Evolutionary conservation across 768 basidiomycete genomes (phyloP).

Genomic region (Floccularia luteovirens): DNA sequence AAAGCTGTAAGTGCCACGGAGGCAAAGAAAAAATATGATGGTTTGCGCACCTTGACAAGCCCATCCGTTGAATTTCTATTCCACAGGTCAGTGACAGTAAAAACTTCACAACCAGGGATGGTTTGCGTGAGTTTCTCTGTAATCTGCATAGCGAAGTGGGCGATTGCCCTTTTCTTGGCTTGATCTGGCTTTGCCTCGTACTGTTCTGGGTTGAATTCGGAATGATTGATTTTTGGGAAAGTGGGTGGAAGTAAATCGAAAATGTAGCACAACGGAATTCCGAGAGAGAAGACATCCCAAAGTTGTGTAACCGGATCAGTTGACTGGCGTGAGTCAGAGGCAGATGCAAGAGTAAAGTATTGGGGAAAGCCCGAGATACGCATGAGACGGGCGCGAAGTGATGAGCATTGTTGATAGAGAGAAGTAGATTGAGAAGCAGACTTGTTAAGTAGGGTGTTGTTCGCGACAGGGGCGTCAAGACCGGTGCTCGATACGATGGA

Average conservation of each 20-base stretch:
- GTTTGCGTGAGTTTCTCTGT: constrained; percentile 49
- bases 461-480: constrained; percentile 66
- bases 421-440: constrained; percentile 81
- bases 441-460: constrained; percentile 84
- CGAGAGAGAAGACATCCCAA: constrained; percentile 90
- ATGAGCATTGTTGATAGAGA: constrained; percentile 88
- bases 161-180: constrained; percentile 84
- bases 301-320: constrained; percentile 92
- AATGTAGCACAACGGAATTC: constrained; percentile 91
- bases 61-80: constrained; percentile 89
- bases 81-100: constrained; percentile 89
- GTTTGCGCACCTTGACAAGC: constrained; percentile 75
- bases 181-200: constrained; percentile 72
- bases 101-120: constrained; percentile 69
- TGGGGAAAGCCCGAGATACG: constrained; percentile 67
- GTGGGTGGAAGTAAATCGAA: constrained; percentile 83
- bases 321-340: constrained; percentile 59
- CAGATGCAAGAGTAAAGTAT: constrained; percentile 58
- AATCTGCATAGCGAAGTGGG: constrained; percentile 87
- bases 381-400: constrained; percentile 68
- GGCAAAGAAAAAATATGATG: constrained; percentile 2
- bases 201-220: constrained; percentile 58
- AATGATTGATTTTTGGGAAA: constrained; percentile 49
- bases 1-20: constrained; percentile 4
- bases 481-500: constrained; percentile 60